Base-by-base conservation (phyloP, 169 alveolate species). In the Plasmodium relictum region DNA sequence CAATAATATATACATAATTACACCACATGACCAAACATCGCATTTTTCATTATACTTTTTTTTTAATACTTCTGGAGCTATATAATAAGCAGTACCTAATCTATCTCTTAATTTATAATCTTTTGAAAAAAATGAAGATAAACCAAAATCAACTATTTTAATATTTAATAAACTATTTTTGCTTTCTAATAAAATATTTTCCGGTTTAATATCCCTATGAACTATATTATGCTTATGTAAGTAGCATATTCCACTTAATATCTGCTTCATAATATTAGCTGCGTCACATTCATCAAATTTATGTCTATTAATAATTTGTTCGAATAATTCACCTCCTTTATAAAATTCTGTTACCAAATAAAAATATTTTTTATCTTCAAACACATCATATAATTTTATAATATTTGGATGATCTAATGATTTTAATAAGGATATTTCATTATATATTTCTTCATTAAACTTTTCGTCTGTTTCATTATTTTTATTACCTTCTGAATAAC, bases 321-420 rank as follows among this genome's bases (percentile, higher is more conserved):
- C 98, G 86, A 97, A 97, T 59, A 98, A 93, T 88, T 98, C 99
- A 18, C 98, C 99, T 22, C 99, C 99, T 61, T 94, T 93, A 86
- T 97, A 97, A 66, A 89, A 93, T 93, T 97, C 99, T 89, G 97
- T 96, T 16, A 97, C 97, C 41, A 97, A 68, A 88, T 97, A 97
- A 78, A 95, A 95, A 72, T 95, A 93, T 78, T 93, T 93, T 31
- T 89, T 66, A 83, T 97, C 98, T 68, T 95, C 97, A 93, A 96
- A 97, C 78, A 96, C 95, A 88, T 97, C 99, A 91, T 93, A 97
- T 37, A 97, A 86, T 74, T 96, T 96, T 48, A 97, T 95, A 24
- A 98, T 98, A 93, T 98, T 97, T n/a, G 99, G 99, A 92, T 98
- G 99, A 88, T 98, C 99, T 54, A 98, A 88, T 26, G 92, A 70